Conservation (phyloP, 768 basidiomycete species). For the Tulasnella sp. region DNA sequence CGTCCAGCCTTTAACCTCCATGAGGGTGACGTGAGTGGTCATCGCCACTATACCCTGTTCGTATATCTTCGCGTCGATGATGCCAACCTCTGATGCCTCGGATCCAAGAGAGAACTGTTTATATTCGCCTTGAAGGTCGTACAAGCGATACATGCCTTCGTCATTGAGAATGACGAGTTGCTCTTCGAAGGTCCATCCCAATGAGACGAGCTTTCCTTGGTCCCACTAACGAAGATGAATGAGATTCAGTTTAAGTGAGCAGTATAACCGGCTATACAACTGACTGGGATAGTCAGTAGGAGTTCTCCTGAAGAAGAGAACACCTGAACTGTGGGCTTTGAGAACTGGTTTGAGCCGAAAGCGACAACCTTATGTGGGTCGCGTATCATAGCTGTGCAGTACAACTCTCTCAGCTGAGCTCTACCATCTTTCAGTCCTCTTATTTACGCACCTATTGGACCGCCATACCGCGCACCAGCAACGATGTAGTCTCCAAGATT, state of each 20-base stretch:
- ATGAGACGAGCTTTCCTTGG: slow-evolving; percentile 66
- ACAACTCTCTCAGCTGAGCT: neutral
- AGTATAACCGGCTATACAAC: neutral
- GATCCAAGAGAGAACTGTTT: slow-evolving; percentile 72
- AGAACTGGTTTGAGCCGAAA: slow-evolving; percentile 46
- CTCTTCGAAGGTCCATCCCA: slow-evolving; percentile 58
- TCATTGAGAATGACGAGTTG: slow-evolving; percentile 78
- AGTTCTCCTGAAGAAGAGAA: slow-evolving; percentile 77
- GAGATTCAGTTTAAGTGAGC: slow-evolving; percentile 14
- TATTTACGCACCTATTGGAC: slow-evolving; percentile 65
- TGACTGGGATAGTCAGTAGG: slow-evolving; percentile 28
- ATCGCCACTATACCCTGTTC: slow-evolving; percentile 81
- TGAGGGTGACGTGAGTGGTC: slow-evolving; percentile 58
- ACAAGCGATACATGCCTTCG: slow-evolving; percentile 84
- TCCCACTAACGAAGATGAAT: slow-evolving; percentile 63
- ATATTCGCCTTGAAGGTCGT: slow-evolving; percentile 80
- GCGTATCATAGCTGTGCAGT: slow-evolving; percentile 70
- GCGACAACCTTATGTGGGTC: slow-evolving; percentile 73
- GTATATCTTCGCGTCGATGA: slow-evolving; percentile 77
- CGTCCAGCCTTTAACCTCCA: slow-evolving; percentile 87
- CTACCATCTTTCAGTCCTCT: neutral
- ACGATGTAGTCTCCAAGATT: slow-evolving; percentile 70
- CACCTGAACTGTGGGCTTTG: slow-evolving; percentile 76
- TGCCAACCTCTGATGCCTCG: slow-evolving; percentile 71
- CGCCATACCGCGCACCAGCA: slow-evolving; percentile 75